Base-by-base conservation (phyloP, 2,329 filamentous ascomycete genomes). In the Ceratocystis destructans region DNA sequence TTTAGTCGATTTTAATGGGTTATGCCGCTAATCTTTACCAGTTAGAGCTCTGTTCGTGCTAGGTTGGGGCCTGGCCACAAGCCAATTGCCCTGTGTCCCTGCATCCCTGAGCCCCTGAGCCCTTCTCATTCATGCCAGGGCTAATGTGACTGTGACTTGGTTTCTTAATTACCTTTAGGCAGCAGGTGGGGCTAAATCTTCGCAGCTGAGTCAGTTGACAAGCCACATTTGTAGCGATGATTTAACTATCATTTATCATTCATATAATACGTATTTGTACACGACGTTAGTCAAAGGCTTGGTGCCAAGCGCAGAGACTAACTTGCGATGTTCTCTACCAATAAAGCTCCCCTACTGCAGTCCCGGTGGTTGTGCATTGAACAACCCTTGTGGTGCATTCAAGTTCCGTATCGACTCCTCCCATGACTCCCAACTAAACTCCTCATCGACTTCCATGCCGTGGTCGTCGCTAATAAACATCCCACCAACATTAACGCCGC, bases 401-500 rank as follows among this genome's bases (percentile, higher is more conserved):
- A 68, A 48, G 6, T 33, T 61, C n/a, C 68, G 48, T 25, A 67
- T 48, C 7, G 66, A 59, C 37, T 67, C 63, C 12, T 67, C 63
- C 62, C 66, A 67, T 3, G 59, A 44, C 3, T 53, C 50, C 64
- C 66, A 67, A 41, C 66, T 57, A 46, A 66, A 65, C 2, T 66
- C 66, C 8, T 61, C 68, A 41, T 65, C 64, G 22, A 67, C 45
- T n/a, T 69, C 66, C 68, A 69, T 65, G 8, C 65, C 62, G 6
- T 50, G 44, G 33, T 68, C 64, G 15, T 45, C 41, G 8, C 37
- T 41, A 1, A 48, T 22, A 7, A 64, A 25, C 22, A 59, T 55
- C 1, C 46, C 61, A 3, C 28, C 44, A 12, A n/a, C n/a, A 8
- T 37, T 61, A 6, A 59, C 46, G 2, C 15, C 41, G 15, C 22